Evolutionary conservation across 2,329 filamentous ascomycete species (phyloP), one percentile per base, ranked within the genome.

Genomic region (Fusarium austroafricanum): DNA sequence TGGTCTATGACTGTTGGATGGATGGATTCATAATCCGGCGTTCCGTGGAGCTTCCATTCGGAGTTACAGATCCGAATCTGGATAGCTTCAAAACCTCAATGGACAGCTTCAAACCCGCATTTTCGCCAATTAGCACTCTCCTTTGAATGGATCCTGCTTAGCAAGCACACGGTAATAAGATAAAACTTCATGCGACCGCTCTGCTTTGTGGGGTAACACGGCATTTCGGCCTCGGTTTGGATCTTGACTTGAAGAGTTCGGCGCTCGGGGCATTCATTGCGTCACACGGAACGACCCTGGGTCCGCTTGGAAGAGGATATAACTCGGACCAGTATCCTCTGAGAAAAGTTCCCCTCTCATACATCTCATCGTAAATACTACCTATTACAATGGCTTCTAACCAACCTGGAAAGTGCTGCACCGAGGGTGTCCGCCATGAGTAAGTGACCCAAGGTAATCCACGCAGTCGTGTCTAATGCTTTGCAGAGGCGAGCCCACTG

Each of bases 381-480:
- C 33, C n/a, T 31, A 45, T 37, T 44, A 51, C 42, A 54, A 88
- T 88, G 86, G 83, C 86, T 35, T 88, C 86, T 5, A 80, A 86
- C 70, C 80, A 82, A 55, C 84, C 85, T 14, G 83, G 73, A 55
- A 71, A 78, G 54, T 88, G 86, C 82, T 88, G 86, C 78, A 79
- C 79, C 31, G 71, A 82, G 54, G 86, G 85, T 61, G 77, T 84
- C 61, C 83, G 81, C 75, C 84, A 87, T 69, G 82, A 85, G 85
- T 87, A 78, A 74, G 85, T 80, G 21, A 26, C 31, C 23, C 20
- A 29, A 17, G 10, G 3, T 37, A 6, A 20, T 1, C 20, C 3
- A 15, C 26, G 18, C 47, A 42, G 10, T 29, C 23, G 11, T 49
- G 8, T 59, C 61, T 57, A 29, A 65, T n/a, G 6, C 20, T 28